A percentile compares a stretch with the other conserved stretches of the same genome.
Evolutionary conservation across 768 basidiomycete species (phyloP).

Genomic region (Trichaptum fuscoviolaceum): DNA sequence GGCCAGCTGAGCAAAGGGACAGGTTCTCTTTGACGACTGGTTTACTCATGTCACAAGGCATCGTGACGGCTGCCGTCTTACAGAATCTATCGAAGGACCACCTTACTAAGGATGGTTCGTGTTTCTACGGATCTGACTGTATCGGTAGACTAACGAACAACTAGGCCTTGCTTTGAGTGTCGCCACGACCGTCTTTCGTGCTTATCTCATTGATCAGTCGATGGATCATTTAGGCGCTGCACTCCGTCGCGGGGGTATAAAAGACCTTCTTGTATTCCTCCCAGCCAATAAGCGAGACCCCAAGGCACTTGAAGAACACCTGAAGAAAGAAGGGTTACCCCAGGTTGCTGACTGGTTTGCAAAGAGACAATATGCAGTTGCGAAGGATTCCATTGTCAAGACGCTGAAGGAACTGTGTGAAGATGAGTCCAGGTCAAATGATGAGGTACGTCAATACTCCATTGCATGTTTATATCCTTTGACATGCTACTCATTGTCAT

Average conservation of each 20-base stretch:
- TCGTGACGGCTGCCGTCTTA: conserved; percentile 72
- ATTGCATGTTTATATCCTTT: conserved; percentile 10
- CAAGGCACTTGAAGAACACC: conserved; percentile 76
- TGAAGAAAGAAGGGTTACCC: conserved; percentile 72
- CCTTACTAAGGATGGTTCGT: conserved; percentile 86
- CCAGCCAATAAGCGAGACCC: conserved; percentile 75
- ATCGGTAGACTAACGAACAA: not conserved
- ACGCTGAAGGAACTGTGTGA: conserved; percentile 68
- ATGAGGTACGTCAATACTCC: conserved; percentile 45
- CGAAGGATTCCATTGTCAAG: conserved; percentile 71
- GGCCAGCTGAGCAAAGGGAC: conserved; percentile 70
- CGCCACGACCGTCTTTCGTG: conserved; percentile 72
- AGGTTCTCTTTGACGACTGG: conserved; percentile 82
- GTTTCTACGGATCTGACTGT: not conserved
- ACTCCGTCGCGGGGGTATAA: conserved; percentile 82
- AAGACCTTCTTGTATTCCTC: conserved; percentile 84
- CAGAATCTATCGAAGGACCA: conserved; percentile 88
- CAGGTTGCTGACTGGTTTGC: conserved; percentile 92
- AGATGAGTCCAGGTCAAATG: conserved; percentile 53
- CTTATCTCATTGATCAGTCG: conserved; percentile 74
- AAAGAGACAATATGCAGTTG: conserved; percentile 79
- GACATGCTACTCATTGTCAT: conserved; percentile 9
- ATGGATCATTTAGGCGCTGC: conserved; percentile 84
- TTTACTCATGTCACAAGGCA: conserved; percentile 78
- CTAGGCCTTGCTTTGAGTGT: conserved; percentile 75